phyloP scores from a whole-genome alignment of 768 basidiomycete species.

The Panus rudis region DNA sequence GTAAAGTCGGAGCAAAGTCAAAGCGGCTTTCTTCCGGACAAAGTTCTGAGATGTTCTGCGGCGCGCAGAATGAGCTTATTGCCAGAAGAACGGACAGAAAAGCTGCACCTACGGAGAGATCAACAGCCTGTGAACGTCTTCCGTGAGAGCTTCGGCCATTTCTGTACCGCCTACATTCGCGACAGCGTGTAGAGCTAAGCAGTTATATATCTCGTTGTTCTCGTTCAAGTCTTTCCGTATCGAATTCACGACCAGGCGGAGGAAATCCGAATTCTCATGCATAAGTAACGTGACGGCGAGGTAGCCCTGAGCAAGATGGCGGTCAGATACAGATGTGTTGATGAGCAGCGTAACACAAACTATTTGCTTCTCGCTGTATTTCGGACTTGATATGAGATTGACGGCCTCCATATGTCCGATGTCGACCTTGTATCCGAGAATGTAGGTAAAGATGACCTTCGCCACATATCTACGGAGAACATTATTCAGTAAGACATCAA shows the following conservation, averaged over 20 bases:
- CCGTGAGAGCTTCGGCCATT: constrained; percentile 93
- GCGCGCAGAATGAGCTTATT: constrained; percentile 13
- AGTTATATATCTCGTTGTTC: constrained; percentile 91
- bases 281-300: constrained; percentile 94
- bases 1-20: constrained; percentile 88
- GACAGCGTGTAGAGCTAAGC: constrained; percentile 94
- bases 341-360: constrained; percentile 40
- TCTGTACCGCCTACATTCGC: constrained; percentile 97
- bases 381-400: constrained; percentile 90
- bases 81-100: neutral
- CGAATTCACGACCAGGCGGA: constrained; percentile 94
- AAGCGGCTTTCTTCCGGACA: constrained; percentile 97
- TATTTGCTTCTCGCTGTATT: constrained; percentile 99
- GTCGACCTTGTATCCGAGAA: constrained; percentile 97
- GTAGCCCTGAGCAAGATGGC: constrained; percentile 64
- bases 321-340: neutral
- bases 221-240: constrained; percentile 96
- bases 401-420: constrained; percentile 99
- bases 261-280: constrained; percentile 98
- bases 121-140: constrained; percentile 89
- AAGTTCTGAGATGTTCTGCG: constrained; percentile 86
- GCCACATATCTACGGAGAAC: constrained; percentile 75
- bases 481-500: neutral
- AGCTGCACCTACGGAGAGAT: constrained; percentile 75
- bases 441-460: constrained; percentile 99